Evolutionary conservation across 2,329 filamentous ascomycete species (phyloP), one percentile per base, ranked within the genome.

Genomic region (Diplodia corticola): DNA sequence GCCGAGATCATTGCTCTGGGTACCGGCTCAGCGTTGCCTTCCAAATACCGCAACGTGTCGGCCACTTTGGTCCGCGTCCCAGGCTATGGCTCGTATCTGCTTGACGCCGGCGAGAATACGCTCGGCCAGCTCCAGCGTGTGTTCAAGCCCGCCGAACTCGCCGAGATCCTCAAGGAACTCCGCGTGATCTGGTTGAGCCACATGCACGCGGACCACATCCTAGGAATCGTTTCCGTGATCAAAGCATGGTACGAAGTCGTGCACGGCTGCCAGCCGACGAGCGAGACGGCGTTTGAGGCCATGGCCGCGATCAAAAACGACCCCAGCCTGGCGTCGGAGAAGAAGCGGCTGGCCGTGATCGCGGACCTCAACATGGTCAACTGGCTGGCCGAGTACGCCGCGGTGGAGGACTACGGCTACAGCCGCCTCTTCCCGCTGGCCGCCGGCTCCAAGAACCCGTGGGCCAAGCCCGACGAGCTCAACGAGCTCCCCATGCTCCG

Each of bases 41-140:
- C 92, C 37, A 96, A 96, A 76, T 95, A 97, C 77, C 91, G 95
- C 72, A 99, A 98, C 75, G 95, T 99, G 22, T 97, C 94, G 12
- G 88, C 89, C 1, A 97, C 93, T 0, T 82, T 99, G 4, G 80
- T 99, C 51, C 86, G 91, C 15, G 89, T 97, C 3, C 95, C 95
- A 6, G 91, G 89, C 4, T 86, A 88, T 71, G 95, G 95, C n/a
- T 93, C 87, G 75, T 96, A 97, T 74, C 82, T 99, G 0, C 86
- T 99, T 67, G 95, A 99, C 78, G 92, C 89, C 71, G 95, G 95
- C 67, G 95, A 99, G 78, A 93, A 92, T 73, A 97, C 95, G 0
- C 80, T 98, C 9, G 94, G 94, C 12, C 93, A 97, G 76, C 81
- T 99, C 46, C 87, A 87, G 67, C 90, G 95, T 60, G 83, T 91